Evolutionary conservation across 441 rosid genomes (phyloP).

Genomic region (Hura crepitans): DNA sequence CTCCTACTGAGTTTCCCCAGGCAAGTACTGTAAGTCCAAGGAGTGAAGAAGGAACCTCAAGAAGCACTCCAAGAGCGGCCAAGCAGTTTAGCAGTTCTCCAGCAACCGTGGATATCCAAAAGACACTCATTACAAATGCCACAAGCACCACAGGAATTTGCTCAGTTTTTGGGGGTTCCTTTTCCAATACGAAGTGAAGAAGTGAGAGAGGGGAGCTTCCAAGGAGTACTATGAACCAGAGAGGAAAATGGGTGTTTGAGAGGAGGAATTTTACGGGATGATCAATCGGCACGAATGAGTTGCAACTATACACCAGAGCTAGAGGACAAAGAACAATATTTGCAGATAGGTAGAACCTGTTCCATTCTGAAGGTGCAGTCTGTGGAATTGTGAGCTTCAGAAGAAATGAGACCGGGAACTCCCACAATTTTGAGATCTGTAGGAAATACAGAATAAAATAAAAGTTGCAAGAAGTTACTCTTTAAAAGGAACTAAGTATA

Average conservation of each 20-base stretch:
- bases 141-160: slow-evolving; percentile 55
- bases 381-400: slow-evolving; percentile 80
- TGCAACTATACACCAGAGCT: slow-evolving; percentile 66
- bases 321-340: slow-evolving; percentile 80
- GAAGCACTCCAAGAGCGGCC: slow-evolving; percentile 70
- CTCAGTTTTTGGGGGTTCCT: slow-evolving; percentile 79
- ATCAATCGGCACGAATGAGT: slow-evolving; percentile 67
- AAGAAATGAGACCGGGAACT: slow-evolving; percentile 58
- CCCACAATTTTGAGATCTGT: slow-evolving; percentile 76
- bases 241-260: slow-evolving; percentile 62
- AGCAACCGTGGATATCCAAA: slow-evolving; percentile 88
- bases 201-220: slow-evolving; percentile 65
- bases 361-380: slow-evolving; percentile 75
- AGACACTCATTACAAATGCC: slow-evolving; percentile 87
- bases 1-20: slow-evolving; percentile 98
- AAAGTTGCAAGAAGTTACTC: neutral
- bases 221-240: slow-evolving; percentile 67
- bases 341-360: slow-evolving; percentile 62
- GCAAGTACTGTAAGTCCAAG: slow-evolving; percentile 92
- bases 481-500: slow-evolving; percentile 5
- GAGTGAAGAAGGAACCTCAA: slow-evolving; percentile 68
- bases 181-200: slow-evolving; percentile 72
- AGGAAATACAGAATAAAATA: slow-evolving; percentile 18
- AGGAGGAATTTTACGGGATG: slow-evolving; percentile 79
- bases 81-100: slow-evolving; percentile 88